These are phyloP conservation scores for Xylaria sp. DNA, from an alignment of 2,329 filamentous ascomycete genomes.

Conservation along the genomic window DNA sequence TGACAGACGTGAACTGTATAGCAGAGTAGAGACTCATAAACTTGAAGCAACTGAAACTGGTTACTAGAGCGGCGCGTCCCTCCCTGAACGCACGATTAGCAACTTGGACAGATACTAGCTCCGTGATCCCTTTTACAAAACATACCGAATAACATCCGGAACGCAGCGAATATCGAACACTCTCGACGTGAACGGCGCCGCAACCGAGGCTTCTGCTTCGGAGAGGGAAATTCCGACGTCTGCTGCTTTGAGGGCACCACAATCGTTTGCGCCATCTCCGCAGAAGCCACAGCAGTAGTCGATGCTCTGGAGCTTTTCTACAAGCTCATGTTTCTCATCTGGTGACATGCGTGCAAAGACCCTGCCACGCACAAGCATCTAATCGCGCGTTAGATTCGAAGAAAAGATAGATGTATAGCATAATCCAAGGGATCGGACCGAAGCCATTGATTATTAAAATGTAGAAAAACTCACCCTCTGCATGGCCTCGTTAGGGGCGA, in stretches of 20 bases:
- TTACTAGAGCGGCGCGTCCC: conserved; percentile 92
- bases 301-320: conserved; percentile 95
- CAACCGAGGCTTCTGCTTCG: conserved; percentile 95
- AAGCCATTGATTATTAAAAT: neutral
- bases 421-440: neutral
- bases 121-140: conserved; percentile 4
- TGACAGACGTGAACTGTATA: conserved; percentile 98
- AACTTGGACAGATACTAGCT: conserved; percentile 11
- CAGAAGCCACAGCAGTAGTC: conserved; percentile 97
- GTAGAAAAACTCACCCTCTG: conserved; percentile 56
- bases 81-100: conserved; percentile 57
- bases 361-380: conserved; percentile 89
- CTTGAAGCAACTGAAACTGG: conserved; percentile 99
- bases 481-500: conserved; percentile 77
- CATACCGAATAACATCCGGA: conserved; percentile 80
- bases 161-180: conserved; percentile 97
- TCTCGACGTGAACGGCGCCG: conserved; percentile 94
- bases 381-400: conserved; percentile 22
- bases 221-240: conserved; percentile 97
- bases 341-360: conserved; percentile 99
- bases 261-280: conserved; percentile 96
- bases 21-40: conserved; percentile 99
- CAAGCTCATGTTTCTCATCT: conserved; percentile 96
- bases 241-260: conserved; percentile 92
- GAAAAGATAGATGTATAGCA: neutral